phyloP scores from a whole-genome alignment of 129 eudicot species.

The Ambrosia artemisiifolia region DNA sequence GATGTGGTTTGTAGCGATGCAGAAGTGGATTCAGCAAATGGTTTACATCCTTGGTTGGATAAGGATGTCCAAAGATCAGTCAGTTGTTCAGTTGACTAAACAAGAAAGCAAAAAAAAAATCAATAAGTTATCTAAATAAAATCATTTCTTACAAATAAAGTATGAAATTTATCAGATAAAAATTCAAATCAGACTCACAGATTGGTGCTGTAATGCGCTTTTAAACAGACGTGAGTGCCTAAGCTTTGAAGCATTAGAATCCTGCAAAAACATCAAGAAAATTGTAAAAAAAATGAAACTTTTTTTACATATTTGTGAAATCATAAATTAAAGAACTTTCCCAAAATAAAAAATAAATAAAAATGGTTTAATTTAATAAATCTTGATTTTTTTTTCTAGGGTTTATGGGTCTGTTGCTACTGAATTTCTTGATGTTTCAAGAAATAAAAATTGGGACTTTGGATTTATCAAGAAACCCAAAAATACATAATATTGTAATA shows the following conservation, averaged over 20 bases:
- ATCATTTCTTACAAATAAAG: not conserved
- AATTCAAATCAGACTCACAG: slow-evolving; percentile 46
- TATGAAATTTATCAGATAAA: not conserved
- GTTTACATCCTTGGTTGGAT: slow-evolving; percentile 81
- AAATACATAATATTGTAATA: slow-evolving; percentile 5
- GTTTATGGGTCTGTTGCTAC: not conserved
- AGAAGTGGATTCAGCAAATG: slow-evolving; percentile 41
- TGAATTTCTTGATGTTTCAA: not conserved
- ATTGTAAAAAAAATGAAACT: not conserved
- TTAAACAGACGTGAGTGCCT: slow-evolving; percentile 61
- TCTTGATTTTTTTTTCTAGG: not conserved
- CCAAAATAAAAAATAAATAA: not conserved
- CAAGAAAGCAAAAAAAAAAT: slow-evolving; percentile 1
- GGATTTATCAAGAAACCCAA: not conserved
- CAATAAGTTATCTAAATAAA: slow-evolving; percentile 3
- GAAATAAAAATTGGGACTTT: not conserved
- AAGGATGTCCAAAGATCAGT: slow-evolving; percentile 85
- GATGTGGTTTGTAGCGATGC: too few species aligned
- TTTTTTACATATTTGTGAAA: slow-evolving; percentile 1
- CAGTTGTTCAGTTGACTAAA: slow-evolving; percentile 50
- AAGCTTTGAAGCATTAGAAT: slow-evolving; percentile 39
- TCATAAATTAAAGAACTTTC: not conserved
- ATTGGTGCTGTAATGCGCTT: slow-evolving; percentile 50
- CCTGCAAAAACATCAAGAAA: too few species aligned
- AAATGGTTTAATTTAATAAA: not conserved